A percentile compares a stretch with the other conserved stretches of the same genome.
These are phyloP conservation scores for Sarocladium kiliense DNA, from an alignment of 2,329 filamentous ascomycete species.

Conservation along the genomic window DNA sequence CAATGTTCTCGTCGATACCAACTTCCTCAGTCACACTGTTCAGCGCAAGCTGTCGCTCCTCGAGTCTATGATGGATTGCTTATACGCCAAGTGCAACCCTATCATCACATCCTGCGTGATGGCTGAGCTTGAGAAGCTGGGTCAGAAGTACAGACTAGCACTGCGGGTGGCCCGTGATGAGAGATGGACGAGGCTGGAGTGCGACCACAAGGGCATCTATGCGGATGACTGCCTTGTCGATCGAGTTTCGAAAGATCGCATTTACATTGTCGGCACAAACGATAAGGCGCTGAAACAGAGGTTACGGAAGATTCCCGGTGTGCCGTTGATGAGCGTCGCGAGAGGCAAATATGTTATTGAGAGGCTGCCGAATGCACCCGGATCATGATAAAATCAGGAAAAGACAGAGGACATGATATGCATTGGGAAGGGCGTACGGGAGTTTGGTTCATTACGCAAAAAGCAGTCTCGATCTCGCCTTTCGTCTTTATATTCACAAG, in stretches of 20 bases:
- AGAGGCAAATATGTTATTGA: slow-evolving; percentile 94
- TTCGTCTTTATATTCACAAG: not conserved
- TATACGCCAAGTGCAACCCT: slow-evolving; percentile 86
- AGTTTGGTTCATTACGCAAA: not conserved
- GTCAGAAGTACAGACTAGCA: slow-evolving; percentile 82
- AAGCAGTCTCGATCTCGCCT: not conserved
- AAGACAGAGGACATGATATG: not conserved
- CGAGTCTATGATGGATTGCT: slow-evolving; percentile 85
- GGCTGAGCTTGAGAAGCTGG: slow-evolving; percentile 84
- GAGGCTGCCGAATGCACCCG: slow-evolving; percentile 77
- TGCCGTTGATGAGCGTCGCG: slow-evolving; percentile 74
- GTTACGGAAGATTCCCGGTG: slow-evolving; percentile 65
- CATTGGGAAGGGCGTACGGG: not conserved
- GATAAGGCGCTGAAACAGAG: slow-evolving; percentile 78
- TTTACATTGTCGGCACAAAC: slow-evolving; percentile 75
- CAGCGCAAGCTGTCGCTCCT: slow-evolving; percentile 85
- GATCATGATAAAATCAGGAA: slow-evolving; percentile 29
- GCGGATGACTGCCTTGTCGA: slow-evolving; percentile 82
- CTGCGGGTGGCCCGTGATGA: slow-evolving; percentile 84
- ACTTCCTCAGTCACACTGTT: slow-evolving; percentile 87
- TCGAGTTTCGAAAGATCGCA: slow-evolving; percentile 65
- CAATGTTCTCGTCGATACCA: slow-evolving; percentile 75
- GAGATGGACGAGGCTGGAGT: slow-evolving; percentile 78
- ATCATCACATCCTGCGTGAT: slow-evolving; percentile 76
- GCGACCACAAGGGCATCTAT: slow-evolving; percentile 81